phyloP scores from a whole-genome alignment of 306 rosid species.

The Quercus variabilis region DNA sequence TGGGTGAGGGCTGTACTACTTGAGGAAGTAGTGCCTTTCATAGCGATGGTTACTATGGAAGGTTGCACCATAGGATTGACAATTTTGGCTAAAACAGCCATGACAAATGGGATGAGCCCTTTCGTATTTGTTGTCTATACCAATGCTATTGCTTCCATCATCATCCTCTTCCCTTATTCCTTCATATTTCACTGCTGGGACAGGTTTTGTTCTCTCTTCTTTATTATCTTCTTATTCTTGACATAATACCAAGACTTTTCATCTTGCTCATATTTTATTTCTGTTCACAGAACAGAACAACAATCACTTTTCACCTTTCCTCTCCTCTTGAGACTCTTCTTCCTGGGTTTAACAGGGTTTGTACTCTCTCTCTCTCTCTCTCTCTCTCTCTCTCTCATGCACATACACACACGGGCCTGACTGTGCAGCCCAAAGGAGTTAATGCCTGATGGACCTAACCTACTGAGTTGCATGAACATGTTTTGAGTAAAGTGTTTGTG shows the following conservation, averaged over 20 bases:
- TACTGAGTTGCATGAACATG: not conserved
- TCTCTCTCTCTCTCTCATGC: not conserved
- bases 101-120: slow-evolving; percentile 66
- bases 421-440: not conserved
- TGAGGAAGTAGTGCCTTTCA: slow-evolving; percentile 44
- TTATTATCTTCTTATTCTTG: not conserved
- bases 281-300: slow-evolving; percentile 32
- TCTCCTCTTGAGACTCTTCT: slow-evolving; percentile 55
- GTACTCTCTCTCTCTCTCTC: not conserved
- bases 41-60: slow-evolving; percentile 62
- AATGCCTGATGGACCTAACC: not conserved
- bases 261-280: not conserved
- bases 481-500: too few relatives aligned
- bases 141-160: slow-evolving; percentile 47
- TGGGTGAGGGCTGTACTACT: slow-evolving; percentile 20
- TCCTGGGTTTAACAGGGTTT: slow-evolving; percentile 75
- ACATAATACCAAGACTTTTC: slow-evolving; percentile 14
- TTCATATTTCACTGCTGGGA: slow-evolving; percentile 36
- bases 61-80: slow-evolving; percentile 64
- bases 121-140: slow-evolving; percentile 66
- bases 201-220: slow-evolving; percentile 27
- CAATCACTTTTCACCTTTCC: slow-evolving; percentile 42
- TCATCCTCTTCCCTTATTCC: slow-evolving; percentile 53
- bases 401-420: not conserved
- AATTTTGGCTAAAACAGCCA: slow-evolving; percentile 56